phyloP scores from a whole-genome alignment of 2,329 filamentous ascomycete genomes.

The Pseudogymnoascus sp. region DNA sequence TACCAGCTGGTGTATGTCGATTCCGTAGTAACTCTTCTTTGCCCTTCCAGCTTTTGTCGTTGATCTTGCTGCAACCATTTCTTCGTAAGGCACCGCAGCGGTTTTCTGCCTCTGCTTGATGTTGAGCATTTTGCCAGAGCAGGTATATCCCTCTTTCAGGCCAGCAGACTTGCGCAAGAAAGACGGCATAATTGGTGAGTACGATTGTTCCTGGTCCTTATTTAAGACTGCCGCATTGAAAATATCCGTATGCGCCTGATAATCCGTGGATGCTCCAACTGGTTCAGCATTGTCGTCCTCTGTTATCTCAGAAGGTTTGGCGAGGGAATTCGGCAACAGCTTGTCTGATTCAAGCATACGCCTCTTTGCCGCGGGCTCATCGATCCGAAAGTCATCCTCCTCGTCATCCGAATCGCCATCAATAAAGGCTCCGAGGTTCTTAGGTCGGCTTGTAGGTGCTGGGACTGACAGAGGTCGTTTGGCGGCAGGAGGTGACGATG shows the following conservation, averaged over 20 bases:
- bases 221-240: neutral
- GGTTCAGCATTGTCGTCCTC: neutral
- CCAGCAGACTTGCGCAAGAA: neutral
- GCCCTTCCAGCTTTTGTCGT: conserved; percentile 58
- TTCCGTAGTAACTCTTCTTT: conserved; percentile 75
- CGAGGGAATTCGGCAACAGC: neutral
- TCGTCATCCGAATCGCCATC: conserved; percentile 32
- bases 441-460: conserved; percentile 29
- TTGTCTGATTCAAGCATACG: conserved; percentile 31
- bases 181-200: neutral
- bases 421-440: conserved; percentile 32
- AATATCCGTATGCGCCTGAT: neutral
- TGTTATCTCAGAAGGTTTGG: neutral
- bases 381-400: conserved; percentile 15
- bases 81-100: conserved; percentile 48
- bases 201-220: neutral
- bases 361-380: conserved; percentile 34
- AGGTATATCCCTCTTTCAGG: conserved; percentile 21
- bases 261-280: neutral
- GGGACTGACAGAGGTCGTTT: conserved; percentile 29
- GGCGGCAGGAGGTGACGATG: conserved; percentile 21
- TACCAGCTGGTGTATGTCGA: conserved; percentile 80
- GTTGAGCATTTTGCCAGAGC: conserved; percentile 43
- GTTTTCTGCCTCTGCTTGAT: conserved; percentile 45
- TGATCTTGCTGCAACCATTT: conserved; percentile 59